phyloP scores from a whole-genome alignment of 208 protist genomes.

The Sergeia podlipaevii region DNA sequence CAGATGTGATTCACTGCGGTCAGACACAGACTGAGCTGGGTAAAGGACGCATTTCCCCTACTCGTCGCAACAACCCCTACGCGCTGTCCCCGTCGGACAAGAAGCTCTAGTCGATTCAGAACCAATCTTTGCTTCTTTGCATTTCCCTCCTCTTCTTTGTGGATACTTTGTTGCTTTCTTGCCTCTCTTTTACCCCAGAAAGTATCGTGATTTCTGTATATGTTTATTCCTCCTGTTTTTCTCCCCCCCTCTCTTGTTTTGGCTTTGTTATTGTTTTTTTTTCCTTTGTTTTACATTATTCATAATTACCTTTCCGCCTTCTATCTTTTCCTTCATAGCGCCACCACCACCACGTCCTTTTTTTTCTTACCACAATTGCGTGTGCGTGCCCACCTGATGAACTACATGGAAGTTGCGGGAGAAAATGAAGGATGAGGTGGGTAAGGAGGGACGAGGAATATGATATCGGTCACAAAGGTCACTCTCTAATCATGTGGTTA shows the following conservation, averaged over 20 bases:
- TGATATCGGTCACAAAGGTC: too few species aligned
- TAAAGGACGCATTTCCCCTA: slow-evolving; percentile 6
- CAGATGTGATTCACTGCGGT: background rate
- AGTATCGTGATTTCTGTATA: background rate
- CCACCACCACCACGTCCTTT: background rate
- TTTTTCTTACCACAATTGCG: too few species aligned
- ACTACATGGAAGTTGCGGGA: too few species aligned
- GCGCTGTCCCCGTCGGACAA: background rate
- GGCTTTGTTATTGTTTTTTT: slow-evolving; percentile 2
- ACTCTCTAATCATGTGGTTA: too few species aligned
- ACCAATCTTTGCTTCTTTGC: background rate
- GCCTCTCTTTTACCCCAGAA: background rate
- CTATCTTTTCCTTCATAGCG: background rate
- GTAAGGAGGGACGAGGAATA: too few species aligned
- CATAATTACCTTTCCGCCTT: slow-evolving; percentile 4
- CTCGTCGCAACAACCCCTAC: slow-evolving; percentile 27
- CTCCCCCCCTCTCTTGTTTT: background rate
- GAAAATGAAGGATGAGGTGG: too few species aligned
- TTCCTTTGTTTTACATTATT: slow-evolving; percentile 7
- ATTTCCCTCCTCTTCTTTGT: background rate
- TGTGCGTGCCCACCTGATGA: too few species aligned
- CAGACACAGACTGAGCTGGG: slow-evolving; percentile 5
- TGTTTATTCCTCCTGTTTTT: background rate
- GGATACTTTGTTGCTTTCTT: slow-evolving; percentile 3
- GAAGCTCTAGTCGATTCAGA: background rate